Evolutionary conservation across 768 basidiomycete genomes (phyloP), one percentile per base, ranked within the genome.

Genomic region (Russula earlei): DNA sequence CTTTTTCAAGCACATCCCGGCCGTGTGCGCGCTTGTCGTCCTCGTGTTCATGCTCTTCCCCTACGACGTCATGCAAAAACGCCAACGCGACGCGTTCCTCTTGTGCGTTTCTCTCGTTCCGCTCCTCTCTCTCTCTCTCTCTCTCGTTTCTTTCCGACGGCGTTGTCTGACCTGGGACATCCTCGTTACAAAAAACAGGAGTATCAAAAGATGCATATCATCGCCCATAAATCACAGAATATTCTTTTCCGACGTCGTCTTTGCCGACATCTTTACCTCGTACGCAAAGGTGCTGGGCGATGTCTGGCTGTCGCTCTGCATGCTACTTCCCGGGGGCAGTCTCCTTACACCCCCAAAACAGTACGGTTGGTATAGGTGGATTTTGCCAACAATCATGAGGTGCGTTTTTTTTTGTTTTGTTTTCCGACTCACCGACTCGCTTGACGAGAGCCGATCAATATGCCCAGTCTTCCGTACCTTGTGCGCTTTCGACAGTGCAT

Each of bases 251-350:
- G 96, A 99, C 67, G 82, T 99, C 22, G 80, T 98, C 42, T 82
- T 95, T 56, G 94, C 95, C 56, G 96, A 98, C 75, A 82, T 98
- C 58, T 80, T 94, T 65, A 99, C 96, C 2, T 97, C 94, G 2
- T 95, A 90, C 65, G 94, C 96, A 34, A 97, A 96, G 73, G 92
- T 99, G 38, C 74, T 97, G 19, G 95, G 95, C 12, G 96, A 98
- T 65, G 72, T 93, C 40, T 97, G 91, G 91, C 73, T 97, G 42
- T 91, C 90, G 5, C 63, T 85, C 17, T 83, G 79, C 66, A 93
- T 94, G 84, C 75, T 97, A n/a, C 77, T 89, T 60, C 84, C 85
- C 11, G 86, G 89, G 36, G 85, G 88, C 44, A 87, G 85, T 61
- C 74, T 94, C 40, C 71, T 89, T 19, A 68, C 73, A 17, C 76